Evolutionary conservation across 345 rosid genomes (phyloP).

Genomic region (Sisymbrium altissimum): DNA sequence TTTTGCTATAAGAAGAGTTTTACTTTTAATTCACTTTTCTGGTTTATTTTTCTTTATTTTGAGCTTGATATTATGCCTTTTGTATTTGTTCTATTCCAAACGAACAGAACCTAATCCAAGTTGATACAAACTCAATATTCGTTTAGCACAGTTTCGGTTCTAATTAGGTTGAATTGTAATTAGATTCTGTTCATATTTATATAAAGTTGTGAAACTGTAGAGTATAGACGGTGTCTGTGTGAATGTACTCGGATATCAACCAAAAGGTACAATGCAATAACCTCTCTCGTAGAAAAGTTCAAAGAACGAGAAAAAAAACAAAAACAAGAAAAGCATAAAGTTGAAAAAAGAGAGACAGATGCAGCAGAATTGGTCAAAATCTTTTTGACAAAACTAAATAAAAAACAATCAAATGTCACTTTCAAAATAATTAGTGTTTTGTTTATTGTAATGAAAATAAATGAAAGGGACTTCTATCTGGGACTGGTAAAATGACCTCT

Average conservation of each 20-base stretch:
- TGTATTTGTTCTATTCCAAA: neutral
- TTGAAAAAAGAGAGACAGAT: slow-evolving; percentile 26
- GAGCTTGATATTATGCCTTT: neutral
- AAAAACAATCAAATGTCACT: slow-evolving; percentile 26
- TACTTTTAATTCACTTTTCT: neutral
- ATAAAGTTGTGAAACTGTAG: neutral
- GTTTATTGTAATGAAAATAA: neutral
- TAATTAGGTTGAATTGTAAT: neutral
- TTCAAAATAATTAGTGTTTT: slow-evolving; percentile 18
- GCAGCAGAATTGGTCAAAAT: slow-evolving; percentile 33
- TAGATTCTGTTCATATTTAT: neutral
- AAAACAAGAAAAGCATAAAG: slow-evolving; percentile 15
- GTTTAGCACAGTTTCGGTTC: neutral
- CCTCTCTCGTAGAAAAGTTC: slow-evolving; percentile 3
- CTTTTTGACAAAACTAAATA: slow-evolving; percentile 19
- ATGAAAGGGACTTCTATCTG: slow-evolving; percentile 36
- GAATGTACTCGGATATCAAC: slow-evolving; percentile 27
- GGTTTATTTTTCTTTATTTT: neutral
- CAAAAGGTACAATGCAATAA: slow-evolving; percentile 22
- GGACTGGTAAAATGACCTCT: slow-evolving; percentile 31
- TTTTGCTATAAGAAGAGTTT: neutral
- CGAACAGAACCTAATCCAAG: neutral
- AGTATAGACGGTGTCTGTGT: slow-evolving; percentile 8
- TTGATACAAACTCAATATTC: neutral
- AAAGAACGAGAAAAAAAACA: slow-evolving; percentile 2